Evolutionary conservation across 371 early-diverging fungal genomes (phyloP).

Genomic region (Blakeslea trispora): DNA sequence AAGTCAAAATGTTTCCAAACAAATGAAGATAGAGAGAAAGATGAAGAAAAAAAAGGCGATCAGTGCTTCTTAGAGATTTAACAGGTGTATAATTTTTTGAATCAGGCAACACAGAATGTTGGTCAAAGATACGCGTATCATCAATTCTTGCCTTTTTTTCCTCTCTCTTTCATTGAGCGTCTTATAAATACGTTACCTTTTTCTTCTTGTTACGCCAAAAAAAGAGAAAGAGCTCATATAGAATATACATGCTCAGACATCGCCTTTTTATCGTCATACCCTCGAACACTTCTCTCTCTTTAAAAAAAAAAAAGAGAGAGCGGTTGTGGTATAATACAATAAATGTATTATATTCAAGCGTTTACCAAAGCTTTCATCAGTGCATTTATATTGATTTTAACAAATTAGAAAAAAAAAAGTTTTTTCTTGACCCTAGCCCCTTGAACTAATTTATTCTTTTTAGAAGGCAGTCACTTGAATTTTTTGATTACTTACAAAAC

Average conservation of each 20-base stretch:
- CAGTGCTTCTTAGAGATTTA: conserved; percentile 30
- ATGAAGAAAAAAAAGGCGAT: conserved; percentile 8
- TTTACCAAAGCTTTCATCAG: conserved; percentile 30
- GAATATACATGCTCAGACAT: conserved; percentile 22
- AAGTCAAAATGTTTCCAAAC: not conserved
- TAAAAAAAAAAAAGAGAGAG: not conserved
- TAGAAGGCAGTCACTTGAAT: too few relatives aligned
- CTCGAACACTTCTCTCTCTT: conserved; percentile 12
- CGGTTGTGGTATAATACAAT: conserved; percentile 16
- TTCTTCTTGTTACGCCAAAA: not conserved
- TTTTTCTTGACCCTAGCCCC: not conserved
- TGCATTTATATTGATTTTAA: conserved; percentile 10
- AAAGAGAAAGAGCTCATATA: not conserved
- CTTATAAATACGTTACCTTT: conserved; percentile 15
- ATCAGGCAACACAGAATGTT: conserved; percentile 28
- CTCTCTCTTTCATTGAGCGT: not conserved
- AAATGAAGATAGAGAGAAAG: not conserved
- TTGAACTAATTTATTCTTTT: not conserved
- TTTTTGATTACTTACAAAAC: too few relatives aligned
- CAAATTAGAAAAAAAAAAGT: conserved; percentile 6
- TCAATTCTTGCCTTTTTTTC: conserved; percentile 10
- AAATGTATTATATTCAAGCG: conserved; percentile 12
- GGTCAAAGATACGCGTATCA: conserved; percentile 24
- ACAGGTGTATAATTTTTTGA: conserved; percentile 21
- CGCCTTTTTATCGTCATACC: conserved; percentile 27